Conservation (phyloP, 768 basidiomycete genomes). For the Suillus fuscotomentosus region DNA sequence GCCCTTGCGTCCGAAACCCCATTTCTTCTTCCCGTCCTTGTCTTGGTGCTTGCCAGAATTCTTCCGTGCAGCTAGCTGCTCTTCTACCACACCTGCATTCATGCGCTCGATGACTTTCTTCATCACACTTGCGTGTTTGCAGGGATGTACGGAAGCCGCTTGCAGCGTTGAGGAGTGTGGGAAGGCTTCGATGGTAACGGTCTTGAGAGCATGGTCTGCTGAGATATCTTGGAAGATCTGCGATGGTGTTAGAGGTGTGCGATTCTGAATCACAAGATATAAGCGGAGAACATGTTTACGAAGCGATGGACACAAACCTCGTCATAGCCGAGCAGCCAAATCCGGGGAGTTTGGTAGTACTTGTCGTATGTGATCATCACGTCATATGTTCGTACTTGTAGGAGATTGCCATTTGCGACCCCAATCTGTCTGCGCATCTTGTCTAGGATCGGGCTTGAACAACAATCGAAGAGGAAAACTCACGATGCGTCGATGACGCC, state of each 20-base stretch:
- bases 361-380: conserved; percentile 99
- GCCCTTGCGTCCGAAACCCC: conserved; percentile 76
- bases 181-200: conserved; percentile 97
- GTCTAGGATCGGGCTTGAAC: conserved; percentile 6
- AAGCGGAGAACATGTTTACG: background rate
- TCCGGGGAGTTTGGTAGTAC: conserved; percentile 97
- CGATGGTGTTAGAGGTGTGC: conserved; percentile 79
- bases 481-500: conserved; percentile 50
- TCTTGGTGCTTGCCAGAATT: conserved; percentile 32
- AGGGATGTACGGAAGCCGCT: conserved; percentile 94
- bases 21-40: conserved; percentile 72
- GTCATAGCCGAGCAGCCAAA: conserved; percentile 97
- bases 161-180: conserved; percentile 87
- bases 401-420: conserved; percentile 74
- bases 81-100: conserved; percentile 85
- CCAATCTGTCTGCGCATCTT: conserved; percentile 50
- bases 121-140: conserved; percentile 99
- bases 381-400: conserved; percentile 98
- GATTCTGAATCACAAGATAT: conserved; percentile 54
- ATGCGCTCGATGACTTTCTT: conserved; percentile 99
- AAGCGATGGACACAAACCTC: conserved; percentile 55
- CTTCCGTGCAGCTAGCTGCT: conserved; percentile 72
- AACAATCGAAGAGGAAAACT: conserved; percentile 17
- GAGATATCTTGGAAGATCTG: conserved; percentile 98
- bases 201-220: conserved; percentile 96